These are phyloP conservation scores for Citrullus amarus DNA, from an alignment of 306 rosid genomes.

Conservation along the genomic window DNA sequence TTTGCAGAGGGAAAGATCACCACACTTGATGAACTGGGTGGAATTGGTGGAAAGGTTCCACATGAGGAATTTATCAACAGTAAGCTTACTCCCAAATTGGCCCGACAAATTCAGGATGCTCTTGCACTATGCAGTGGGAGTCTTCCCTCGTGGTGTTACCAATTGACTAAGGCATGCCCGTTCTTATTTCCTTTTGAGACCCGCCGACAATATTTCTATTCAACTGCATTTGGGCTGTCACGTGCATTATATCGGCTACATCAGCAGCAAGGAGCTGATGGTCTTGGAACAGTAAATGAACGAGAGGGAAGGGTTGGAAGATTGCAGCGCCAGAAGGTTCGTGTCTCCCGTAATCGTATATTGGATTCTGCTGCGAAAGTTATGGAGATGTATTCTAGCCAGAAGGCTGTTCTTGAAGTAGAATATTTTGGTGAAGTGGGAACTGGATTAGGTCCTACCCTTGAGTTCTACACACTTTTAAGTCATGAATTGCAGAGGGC, in stretches of 20 bases:
- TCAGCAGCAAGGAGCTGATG: constrained; percentile 98
- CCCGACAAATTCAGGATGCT: constrained; percentile 96
- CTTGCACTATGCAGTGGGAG: constrained; percentile 99
- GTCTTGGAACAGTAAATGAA: constrained; percentile 76
- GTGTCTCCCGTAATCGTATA: constrained; percentile 90
- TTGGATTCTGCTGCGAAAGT: constrained; percentile 98
- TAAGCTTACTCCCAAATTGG: constrained; percentile 96
- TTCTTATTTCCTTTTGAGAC: constrained; percentile 97
- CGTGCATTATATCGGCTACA: constrained; percentile 93
- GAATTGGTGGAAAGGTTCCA: constrained; percentile 48
- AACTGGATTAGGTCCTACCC: constrained; percentile 98
- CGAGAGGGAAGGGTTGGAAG: constrained; percentile 97
- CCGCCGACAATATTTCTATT: constrained; percentile 87
- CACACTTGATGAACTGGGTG: constrained; percentile 48
- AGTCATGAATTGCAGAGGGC: constrained; percentile 88
- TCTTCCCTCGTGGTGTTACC: constrained; percentile 98
- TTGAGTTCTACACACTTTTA: constrained; percentile 90
- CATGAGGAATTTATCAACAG: constrained; percentile 74
- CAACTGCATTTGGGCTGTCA: constrained; percentile 96
- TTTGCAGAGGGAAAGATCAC: constrained; percentile 60
- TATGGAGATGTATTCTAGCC: constrained; percentile 99
- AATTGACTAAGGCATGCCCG: constrained; percentile 94
- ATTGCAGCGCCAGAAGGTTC: constrained; percentile 94
- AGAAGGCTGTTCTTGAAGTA: constrained; percentile 97
- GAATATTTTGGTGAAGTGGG: constrained; percentile 99